Conservation (phyloP, 2,329 filamentous ascomycete genomes). For the Ascochyta clinopodiicola region DNA sequence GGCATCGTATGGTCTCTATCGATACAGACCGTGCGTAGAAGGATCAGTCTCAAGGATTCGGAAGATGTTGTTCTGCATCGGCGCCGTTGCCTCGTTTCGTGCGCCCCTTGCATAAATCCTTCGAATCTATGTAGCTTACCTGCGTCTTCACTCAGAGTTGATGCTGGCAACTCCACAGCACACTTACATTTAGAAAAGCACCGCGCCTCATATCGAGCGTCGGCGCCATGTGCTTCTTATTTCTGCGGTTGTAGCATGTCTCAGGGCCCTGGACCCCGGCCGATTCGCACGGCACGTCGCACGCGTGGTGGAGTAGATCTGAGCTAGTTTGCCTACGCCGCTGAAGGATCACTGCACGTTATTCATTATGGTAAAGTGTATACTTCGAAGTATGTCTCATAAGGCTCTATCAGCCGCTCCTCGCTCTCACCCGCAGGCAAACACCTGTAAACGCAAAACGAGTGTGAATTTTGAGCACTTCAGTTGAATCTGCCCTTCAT, state of each 20-base stretch:
- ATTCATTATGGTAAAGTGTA: conserved; percentile 5
- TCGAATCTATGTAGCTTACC: not conserved
- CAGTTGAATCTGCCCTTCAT: no score
- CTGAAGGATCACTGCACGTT: conserved; percentile 4
- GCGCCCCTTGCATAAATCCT: conserved; percentile 10
- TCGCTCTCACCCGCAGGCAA: not conserved
- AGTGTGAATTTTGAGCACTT: not conserved
- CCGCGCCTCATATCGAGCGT: conserved; percentile 1
- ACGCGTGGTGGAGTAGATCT: not conserved
- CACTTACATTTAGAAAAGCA: conserved; percentile 4
- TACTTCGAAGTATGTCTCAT: not conserved
- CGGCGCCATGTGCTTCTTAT: not conserved
- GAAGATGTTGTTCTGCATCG: not conserved
- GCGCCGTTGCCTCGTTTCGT: not conserved
- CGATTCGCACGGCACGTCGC: conserved; percentile 3
- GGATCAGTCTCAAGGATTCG: not conserved
- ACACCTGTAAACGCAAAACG: not conserved
- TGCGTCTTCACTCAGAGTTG: not conserved
- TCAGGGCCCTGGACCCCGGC: not conserved
- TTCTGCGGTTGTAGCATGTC: conserved; percentile 1
- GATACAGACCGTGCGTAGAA: not conserved
- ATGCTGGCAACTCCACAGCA: conserved; percentile 1
- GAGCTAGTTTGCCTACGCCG: conserved; percentile 6
- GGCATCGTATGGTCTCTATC: not conserved
- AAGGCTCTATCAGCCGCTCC: conserved; percentile 4